A percentile compares a stretch with the other conserved stretches of the same genome.
phyloP scores from a whole-genome alignment of 495 filamentous ascomycete genomes.

The Saxophila tyrrhenica region DNA sequence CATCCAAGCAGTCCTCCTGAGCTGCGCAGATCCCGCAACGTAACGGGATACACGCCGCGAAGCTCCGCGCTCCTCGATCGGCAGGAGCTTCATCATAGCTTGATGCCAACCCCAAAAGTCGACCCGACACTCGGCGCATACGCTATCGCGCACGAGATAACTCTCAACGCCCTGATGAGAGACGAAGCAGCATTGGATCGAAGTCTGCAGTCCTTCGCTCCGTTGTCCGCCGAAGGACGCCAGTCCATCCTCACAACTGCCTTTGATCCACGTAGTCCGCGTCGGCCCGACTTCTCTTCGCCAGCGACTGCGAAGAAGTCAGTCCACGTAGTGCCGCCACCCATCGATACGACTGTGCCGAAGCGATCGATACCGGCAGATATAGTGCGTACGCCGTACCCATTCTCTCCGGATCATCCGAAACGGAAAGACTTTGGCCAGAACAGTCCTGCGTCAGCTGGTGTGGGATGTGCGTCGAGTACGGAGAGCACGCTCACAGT shows the following conservation, averaged over 20 bases:
- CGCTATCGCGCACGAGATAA: constrained; percentile 22
- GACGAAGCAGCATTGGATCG: constrained; percentile 11
- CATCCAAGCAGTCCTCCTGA: constrained; percentile 2
- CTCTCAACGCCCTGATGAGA: constrained; percentile 19
- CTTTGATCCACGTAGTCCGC: constrained; percentile 14
- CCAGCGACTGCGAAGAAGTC: constrained; percentile 4
- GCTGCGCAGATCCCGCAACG: neutral
- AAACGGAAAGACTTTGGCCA: constrained; percentile 15
- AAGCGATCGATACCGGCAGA: constrained; percentile 14
- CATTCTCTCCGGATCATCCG: constrained; percentile 3
- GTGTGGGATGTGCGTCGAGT: neutral
- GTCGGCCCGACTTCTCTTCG: constrained; percentile 5
- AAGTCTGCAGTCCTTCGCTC: constrained; percentile 10
- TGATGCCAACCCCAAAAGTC: constrained; percentile 2
- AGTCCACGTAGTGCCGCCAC: constrained; percentile 19
- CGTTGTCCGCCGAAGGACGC: neutral
- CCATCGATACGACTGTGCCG: constrained; percentile 17
- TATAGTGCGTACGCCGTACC: constrained; percentile 23
- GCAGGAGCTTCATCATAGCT: neutral
- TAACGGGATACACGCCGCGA: constrained; percentile 2
- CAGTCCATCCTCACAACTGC: constrained; percentile 3
- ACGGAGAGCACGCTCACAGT: constrained; percentile 19
- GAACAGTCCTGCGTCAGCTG: constrained; percentile 1
- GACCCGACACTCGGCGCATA: constrained; percentile 20
- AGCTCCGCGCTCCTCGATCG: constrained; percentile 2